Evolutionary conservation across 1,284 basidiomycete genomes (phyloP), one percentile per base, ranked within the genome.

Genomic region (Trichosporon asahii): DNA sequence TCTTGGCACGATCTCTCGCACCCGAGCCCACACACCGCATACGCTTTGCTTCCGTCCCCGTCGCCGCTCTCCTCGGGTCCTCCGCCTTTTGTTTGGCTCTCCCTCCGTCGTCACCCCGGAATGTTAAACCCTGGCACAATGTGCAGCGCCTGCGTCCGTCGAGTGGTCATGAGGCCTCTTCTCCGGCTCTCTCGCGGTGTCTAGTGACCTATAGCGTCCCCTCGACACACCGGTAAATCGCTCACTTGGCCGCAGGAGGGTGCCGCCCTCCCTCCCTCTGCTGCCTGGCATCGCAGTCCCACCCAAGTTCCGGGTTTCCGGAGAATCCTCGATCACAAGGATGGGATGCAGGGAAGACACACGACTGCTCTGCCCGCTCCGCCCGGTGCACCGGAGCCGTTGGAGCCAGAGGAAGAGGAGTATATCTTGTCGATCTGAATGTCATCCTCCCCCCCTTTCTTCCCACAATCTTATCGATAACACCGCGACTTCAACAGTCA

Each of bases 401-500:
- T 2, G 40, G 18, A n/a, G 40, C 18, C 15, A 18, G 18, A 44
- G 18, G 5, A 44, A 53, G 21, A 21, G n/a, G 2, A 8, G 49
- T 53, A 53, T 53, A 53, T 21, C 49, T 21, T 21, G 7, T 21
- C 49, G 49, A 18, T 18, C 49, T 9, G 23, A 23, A 9, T 21
- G 49, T 53, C 49, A 53, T 53, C 21, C 49, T 53, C 21, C 8
- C 49, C 11, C 21, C 8, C 49, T 3, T 14, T 53, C 25, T 21
- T 53, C 25, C 49, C 49, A 21, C 49, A 31, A 31, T 35, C 49
- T 44, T 65, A 65, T 65, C 37, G 64, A 65, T 46, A 65, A 40
- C 64, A n/a, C 18, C 25, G 23, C 23, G 35, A 44, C 4, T n/a
- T 40, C 21, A 53, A 53, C 49, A 53, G 49, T 53, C 11, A 3